A percentile compares a stretch with the other conserved stretches of the same genome.
Conservation (phyloP, 2,329 filamentous ascomycete species). For the Ustilaginoidea virens region DNA sequence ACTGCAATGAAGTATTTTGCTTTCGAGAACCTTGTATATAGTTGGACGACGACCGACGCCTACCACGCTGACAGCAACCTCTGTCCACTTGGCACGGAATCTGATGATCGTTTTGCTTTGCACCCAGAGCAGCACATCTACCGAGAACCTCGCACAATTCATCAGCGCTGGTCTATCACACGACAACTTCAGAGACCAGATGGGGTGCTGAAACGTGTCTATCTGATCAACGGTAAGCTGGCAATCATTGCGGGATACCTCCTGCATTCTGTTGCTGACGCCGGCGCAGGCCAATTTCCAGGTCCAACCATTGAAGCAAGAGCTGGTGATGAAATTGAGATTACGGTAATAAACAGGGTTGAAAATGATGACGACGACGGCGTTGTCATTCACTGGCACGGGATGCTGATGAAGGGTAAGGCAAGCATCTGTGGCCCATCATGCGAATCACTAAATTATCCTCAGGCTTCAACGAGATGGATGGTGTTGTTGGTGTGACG, state of each 20-base stretch:
- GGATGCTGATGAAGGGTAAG: conserved; percentile 43
- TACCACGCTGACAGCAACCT: not conserved
- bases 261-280: no score
- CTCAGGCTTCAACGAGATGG: conserved; percentile 36
- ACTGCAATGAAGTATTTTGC: no score
- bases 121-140: conserved; percentile 26
- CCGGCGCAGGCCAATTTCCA: conserved; percentile 19
- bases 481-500: conserved; percentile 45
- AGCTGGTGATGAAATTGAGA: conserved; percentile 24
- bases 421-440: conserved; percentile 13
- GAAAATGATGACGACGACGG: conserved; percentile 3
- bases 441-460: not conserved
- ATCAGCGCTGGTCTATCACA: conserved; percentile 23
- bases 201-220: conserved; percentile 32
- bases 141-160: conserved; percentile 17
- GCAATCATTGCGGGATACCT: no score
- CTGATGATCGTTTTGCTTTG: conserved; percentile 9
- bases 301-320: conserved; percentile 29
- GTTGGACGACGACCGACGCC: not conserved
- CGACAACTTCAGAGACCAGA: conserved; percentile 24
- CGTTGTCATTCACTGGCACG: conserved; percentile 54
- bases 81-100: not conserved
- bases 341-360: conserved; percentile 24
- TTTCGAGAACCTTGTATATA: no score
- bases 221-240: conserved; percentile 29